These are phyloP conservation scores for Phaffia rhodozyma DNA, from an alignment of 1,284 basidiomycete species.

Conservation along the genomic window DNA sequence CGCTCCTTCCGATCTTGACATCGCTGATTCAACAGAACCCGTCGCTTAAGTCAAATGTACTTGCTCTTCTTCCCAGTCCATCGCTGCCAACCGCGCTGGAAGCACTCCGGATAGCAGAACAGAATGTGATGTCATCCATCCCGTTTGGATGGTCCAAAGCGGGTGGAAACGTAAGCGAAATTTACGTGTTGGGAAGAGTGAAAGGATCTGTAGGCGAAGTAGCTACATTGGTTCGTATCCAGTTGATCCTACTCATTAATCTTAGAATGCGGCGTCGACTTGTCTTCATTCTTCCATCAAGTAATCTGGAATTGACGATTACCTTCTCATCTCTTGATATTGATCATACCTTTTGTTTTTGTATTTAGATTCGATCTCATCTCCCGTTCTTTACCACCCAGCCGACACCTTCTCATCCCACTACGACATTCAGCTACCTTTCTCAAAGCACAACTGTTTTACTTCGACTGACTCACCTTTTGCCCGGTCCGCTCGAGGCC, in stretches of 20 bases:
- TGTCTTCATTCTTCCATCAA: not conserved
- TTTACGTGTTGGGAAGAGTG: conserved; percentile 10
- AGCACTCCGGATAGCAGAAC: conserved; percentile 14
- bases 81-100: conserved; percentile 14
- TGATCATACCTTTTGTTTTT: not conserved
- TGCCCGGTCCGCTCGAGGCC: not conserved
- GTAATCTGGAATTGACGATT: not conserved
- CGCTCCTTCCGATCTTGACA: conserved; percentile 16
- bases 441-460: conserved; percentile 1
- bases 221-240: conserved; percentile 4
- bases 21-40: conserved; percentile 12
- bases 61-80: conserved; percentile 10
- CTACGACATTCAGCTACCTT: conserved; percentile 14
- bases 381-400: conserved; percentile 9
- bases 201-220: conserved; percentile 7
- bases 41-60: conserved; percentile 1
- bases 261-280: not conserved
- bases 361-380: conserved; percentile 11
- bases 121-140: not conserved
- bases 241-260: not conserved
- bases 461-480: not conserved
- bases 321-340: not conserved
- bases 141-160: conserved; percentile 11
- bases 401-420: conserved; percentile 5
- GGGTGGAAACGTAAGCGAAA: conserved; percentile 5